phyloP scores from a whole-genome alignment of 2,329 filamentous ascomycete genomes.

The Hymenoscyphus occultus region DNA sequence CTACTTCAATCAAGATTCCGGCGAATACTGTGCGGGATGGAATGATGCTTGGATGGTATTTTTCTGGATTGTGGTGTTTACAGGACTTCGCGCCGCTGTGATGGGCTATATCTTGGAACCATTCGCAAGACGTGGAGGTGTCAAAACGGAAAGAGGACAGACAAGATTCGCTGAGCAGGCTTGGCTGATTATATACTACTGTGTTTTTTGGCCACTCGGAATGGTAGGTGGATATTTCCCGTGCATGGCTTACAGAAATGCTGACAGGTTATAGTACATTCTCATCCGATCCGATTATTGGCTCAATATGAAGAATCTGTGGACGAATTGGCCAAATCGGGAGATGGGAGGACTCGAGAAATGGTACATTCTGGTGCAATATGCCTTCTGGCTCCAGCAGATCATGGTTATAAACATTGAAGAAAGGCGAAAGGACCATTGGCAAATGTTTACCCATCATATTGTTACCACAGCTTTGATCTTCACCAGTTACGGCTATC shows the following conservation, averaged over 20 bases:
- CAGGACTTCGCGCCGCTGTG: slow-evolving; percentile 74
- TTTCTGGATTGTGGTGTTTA: slow-evolving; percentile 81
- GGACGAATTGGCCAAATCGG: slow-evolving; percentile 79
- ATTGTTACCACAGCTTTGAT: slow-evolving; percentile 83
- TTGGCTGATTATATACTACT: slow-evolving; percentile 85
- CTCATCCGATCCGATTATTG: slow-evolving; percentile 76
- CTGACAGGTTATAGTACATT: slow-evolving; percentile 61
- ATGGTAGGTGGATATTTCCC: slow-evolving; percentile 55
- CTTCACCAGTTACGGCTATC: slow-evolving; percentile 78
- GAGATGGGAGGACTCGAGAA: slow-evolving; percentile 75
- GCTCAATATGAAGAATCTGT: slow-evolving; percentile 73
- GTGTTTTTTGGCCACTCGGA: slow-evolving; percentile 77
- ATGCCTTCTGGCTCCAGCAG: slow-evolving; percentile 92
- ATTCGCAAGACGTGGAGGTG: slow-evolving; percentile 67
- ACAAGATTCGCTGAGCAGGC: slow-evolving; percentile 91
- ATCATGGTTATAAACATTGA: slow-evolving; percentile 94
- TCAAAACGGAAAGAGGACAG: slow-evolving; percentile 71
- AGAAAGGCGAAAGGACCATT: slow-evolving; percentile 88
- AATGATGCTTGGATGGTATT: slow-evolving; percentile 77
- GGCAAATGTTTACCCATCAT: slow-evolving; percentile 95
- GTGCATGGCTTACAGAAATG: not conserved
- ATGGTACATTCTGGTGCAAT: slow-evolving; percentile 85
- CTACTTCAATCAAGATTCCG: slow-evolving; percentile 69
- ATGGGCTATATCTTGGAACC: slow-evolving; percentile 89
- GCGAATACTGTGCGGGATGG: slow-evolving; percentile 70